Evolutionary conservation across 2,329 filamentous ascomycete species (phyloP), one percentile per base, ranked within the genome.

Genomic region (Cladosporium austrohemisphaericum): DNA sequence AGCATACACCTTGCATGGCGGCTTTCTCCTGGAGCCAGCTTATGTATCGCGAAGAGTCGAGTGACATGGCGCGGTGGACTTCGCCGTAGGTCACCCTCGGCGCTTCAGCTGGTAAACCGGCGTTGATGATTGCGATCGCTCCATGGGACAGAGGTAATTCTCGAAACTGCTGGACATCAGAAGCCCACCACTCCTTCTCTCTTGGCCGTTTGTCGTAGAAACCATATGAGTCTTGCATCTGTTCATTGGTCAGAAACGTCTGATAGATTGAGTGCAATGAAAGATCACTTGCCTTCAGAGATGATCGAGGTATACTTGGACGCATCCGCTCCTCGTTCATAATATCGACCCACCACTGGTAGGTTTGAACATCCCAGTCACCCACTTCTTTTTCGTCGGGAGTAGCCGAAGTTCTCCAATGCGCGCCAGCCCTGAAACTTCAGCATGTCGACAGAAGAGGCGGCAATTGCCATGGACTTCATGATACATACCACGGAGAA

Each of bases 361-460:
- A 74, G 2, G 68, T 75, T 55, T 69, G 64, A 0, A 62, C 51
- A 55, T 75, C 72, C 71, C 71, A 76, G 19, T 57, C 58, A 40
- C 66, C 61, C 38, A 66, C 55, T 41, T 69, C 66, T 6, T 47
- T 45, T 31, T 69, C 63, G 5, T 61, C 54, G 3, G 52, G 25
- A 1, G 58, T 57, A 11, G 71, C 69, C 52, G 73, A 69, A 2
- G 71, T 68, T 32, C 70, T 66, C 72, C 72, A 76, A 48, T 75
- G 69, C 1, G 70, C 74, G 3, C 74, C 73, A 3, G 73, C 74
- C 70, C 70, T 72, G 26, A 5, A 5, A n/a, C 5, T 10, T 31
- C 29, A 48, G n/a, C 4, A 44, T 22, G 41, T 25, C 8, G 6
- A 11, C 16, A 2, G 31, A 14, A 29, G 50, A 31, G 5, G 4